Evolutionary conservation across 768 basidiomycete species (phyloP), one percentile per base, ranked within the genome.

Genomic region (Dioszegia crocea): DNA sequence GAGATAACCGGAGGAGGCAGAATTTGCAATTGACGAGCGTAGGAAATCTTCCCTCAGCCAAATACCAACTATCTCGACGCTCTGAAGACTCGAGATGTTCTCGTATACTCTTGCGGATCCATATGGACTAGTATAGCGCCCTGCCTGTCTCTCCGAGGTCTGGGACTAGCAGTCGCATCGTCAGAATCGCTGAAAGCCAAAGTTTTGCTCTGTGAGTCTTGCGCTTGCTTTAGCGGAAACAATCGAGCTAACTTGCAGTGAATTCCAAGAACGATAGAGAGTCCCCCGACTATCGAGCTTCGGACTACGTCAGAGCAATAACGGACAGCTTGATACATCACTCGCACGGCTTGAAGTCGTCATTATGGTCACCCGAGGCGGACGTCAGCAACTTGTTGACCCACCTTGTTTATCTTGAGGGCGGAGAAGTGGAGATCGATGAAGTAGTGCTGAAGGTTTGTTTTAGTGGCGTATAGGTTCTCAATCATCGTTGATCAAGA

Each of bases 81-180:
- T 51, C 78, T 94, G 10, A 76, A 78, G 3, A 78, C 81, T 29
- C 83, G 83, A 56, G 84, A 88, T 62, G 79, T 87, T 2, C 79
- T 97, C 27, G 85, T 97, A 2, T 96, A 94, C 74, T 92, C 90
- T 2, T 92, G 91, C 71, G 92, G 92, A 4, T 94, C 91, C 1
- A 79, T 97, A 8, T 97, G 90, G 90, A 97, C 92, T 14, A 89
- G 88, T 66, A 88, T 96, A 60, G 86, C 92, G n/a, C 92, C 92
- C 0, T 94, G 92, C 75, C 81, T 97, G 24, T 88, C 91, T 1
- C 77, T 97, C 27, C 84, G 85, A 55, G 89, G 89, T 1, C 85
- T 94, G 12, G 89, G 86, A 1, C 77, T 82, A 46, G 84, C 82
- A 19, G 91, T 94, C 57, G 89, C 89, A 16, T 80, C 83, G 30